Base-by-base conservation (phyloP, 176 grass and related monocot genomes). In the Rhynchospora pubera region DNA sequence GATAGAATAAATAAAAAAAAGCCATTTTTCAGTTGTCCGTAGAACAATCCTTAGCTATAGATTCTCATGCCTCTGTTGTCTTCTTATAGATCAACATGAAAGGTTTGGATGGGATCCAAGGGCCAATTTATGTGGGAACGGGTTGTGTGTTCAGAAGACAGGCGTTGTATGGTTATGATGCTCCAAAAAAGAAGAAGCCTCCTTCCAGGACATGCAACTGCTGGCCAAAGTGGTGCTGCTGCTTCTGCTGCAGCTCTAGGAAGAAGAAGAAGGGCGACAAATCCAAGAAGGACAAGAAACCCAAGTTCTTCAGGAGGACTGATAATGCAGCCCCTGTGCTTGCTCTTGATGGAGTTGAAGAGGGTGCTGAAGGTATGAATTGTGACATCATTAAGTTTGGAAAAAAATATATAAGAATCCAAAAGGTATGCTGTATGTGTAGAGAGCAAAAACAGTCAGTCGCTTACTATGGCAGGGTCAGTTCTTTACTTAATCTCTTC, bases 41-140 rank as follows among this genome's bases (percentile, higher is more conserved):
- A 50, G 69, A 19, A 6, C 46, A 51, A 50, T 73, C 63, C 45
- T 73, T 50, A 73, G 44, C n/a, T 65, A 5, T 65, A 28, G 46
- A 21, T 71, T 50, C 45, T 48, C 19, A 50, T 11, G 2, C 78
- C 62, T 85, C 51, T 79, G 16, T 84, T 79, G 62, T 83, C 42
- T 39, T 39, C 4, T 3, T 51, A 85, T 88, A 97, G 93, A 97
- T 97, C 65, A 97, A 97, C 84, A 97, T 97, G 93, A 97, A 97
- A 88, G 93, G 93, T 88, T 77, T 97, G 85, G 93, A 97, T 76
- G 93, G 93, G 11, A 97, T 97, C 91, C 93, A 97, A 97, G 93
- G 93, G 26, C 94, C 94, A 69, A 97, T 97, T 66, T 97, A 97
- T 86, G 94, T 97, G 16, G 94, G 94, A 79, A 97, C 94, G 79